A percentile compares a stretch with the other conserved stretches of the same genome.
Evolutionary conservation across 306 rosid species (phyloP).

Genomic region (Cicer judaicum): DNA sequence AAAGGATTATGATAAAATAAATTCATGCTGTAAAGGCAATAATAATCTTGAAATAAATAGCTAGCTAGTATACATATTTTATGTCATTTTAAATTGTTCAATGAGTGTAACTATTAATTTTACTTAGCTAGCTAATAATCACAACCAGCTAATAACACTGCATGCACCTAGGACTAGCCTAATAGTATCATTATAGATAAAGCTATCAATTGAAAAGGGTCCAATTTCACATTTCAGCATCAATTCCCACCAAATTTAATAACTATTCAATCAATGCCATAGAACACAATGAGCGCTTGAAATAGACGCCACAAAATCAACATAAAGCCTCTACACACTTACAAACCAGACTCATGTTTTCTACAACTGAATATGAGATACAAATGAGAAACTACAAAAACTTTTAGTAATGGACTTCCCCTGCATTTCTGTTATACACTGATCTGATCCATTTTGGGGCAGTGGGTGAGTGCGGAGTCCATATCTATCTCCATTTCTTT

Average conservation of each 20-base stretch:
- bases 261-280: conserved; percentile 29
- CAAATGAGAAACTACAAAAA: conserved; percentile 44
- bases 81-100: too few relatives aligned
- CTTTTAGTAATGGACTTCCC: conserved; percentile 41
- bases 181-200: neutral
- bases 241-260: conserved; percentile 13
- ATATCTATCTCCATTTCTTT: conserved; percentile 37
- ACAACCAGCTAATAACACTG: neutral
- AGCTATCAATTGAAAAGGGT: neutral
- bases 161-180: neutral
- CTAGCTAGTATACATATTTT: too few relatives aligned
- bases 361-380: conserved; percentile 40
- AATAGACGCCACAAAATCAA: conserved; percentile 34
- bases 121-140: too few relatives aligned
- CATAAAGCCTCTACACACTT: conserved; percentile 40
- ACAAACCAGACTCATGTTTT: conserved; percentile 40
- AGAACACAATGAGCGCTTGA: conserved; percentile 27
- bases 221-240: conserved; percentile 29
- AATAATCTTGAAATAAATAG: too few relatives aligned
- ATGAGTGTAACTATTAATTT: too few relatives aligned
- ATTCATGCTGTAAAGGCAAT: too few relatives aligned
- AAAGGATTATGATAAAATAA: too few relatives aligned
- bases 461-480: neutral
- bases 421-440: conserved; percentile 40
- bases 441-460: neutral